Evolutionary conservation across 1,139 yeast species (phyloP).

Genomic region (Suhomyces guaymorum): DNA sequence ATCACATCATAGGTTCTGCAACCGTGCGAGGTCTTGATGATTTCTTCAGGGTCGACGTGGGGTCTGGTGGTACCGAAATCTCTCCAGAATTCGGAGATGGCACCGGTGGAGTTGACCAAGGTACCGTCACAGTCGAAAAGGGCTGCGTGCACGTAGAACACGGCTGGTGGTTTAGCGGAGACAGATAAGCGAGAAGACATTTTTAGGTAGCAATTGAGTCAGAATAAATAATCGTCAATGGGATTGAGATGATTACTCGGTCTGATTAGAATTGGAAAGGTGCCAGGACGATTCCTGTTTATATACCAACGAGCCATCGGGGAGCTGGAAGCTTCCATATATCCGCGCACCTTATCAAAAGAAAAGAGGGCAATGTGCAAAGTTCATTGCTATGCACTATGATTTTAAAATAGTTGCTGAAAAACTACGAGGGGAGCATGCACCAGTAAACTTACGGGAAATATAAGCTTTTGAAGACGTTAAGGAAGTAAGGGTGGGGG

Average conservation of each 20-base stretch:
- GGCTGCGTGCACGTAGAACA: constrained; percentile 48
- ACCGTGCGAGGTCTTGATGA: constrained; percentile 77
- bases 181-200: constrained; percentile 4
- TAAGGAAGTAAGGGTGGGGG: too few relatives aligned
- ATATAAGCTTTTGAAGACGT: too few relatives aligned
- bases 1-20: constrained; percentile 80
- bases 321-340: background rate
- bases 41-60: constrained; percentile 66
- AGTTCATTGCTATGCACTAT: constrained; percentile 1
- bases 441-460: too few relatives aligned
- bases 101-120: constrained; percentile 76
- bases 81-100: constrained; percentile 81
- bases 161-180: constrained; percentile 43
- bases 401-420: constrained; percentile 1
- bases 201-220: background rate
- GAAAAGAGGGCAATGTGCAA: constrained; percentile 1
- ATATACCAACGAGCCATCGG: too few relatives aligned
- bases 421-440: too few relatives aligned
- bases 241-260: too few relatives aligned
- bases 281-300: too few relatives aligned
- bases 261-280: too few relatives aligned
- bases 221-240: too few relatives aligned
- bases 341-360: constrained; percentile 1
- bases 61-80: constrained; percentile 69
- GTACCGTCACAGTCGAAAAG: constrained; percentile 88